phyloP scores from a whole-genome alignment of 495 filamentous ascomycete genomes.

The Hamigera avellanea region DNA sequence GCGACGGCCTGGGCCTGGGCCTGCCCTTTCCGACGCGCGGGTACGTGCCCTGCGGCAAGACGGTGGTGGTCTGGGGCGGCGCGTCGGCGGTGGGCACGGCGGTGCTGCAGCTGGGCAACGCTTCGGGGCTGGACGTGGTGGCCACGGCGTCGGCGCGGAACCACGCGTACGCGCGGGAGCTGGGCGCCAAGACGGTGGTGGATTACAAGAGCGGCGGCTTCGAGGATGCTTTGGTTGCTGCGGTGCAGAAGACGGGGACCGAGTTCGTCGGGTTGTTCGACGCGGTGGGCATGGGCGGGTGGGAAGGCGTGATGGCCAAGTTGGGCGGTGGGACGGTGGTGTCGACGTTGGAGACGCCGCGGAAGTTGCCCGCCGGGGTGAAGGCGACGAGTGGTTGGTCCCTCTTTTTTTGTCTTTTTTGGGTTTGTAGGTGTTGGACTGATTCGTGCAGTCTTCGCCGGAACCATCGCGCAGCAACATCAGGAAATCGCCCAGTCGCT shows the following conservation, averaged over 20 bases:
- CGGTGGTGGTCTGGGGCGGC: constrained; percentile 3
- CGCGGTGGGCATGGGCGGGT: background rate
- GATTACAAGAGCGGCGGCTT: constrained; percentile 36
- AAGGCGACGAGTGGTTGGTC: too few relatives aligned
- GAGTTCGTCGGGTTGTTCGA: background rate
- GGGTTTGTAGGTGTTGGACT: too few relatives aligned
- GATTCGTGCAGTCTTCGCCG: background rate
- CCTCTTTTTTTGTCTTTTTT: too few relatives aligned
- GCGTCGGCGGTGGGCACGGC: background rate
- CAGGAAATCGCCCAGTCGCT: constrained; percentile 16
- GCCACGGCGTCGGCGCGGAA: constrained; percentile 36
- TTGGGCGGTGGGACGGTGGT: background rate
- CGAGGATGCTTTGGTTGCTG: constrained; percentile 6
- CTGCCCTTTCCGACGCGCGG: background rate
- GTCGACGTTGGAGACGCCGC: background rate
- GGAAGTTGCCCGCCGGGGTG: background rate
- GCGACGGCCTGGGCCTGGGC: background rate
- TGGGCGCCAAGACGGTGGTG: constrained; percentile 39
- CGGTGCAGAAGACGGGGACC: background rate
- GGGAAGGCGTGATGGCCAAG: background rate
- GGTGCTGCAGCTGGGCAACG: constrained; percentile 17
- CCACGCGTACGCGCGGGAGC: constrained; percentile 28
- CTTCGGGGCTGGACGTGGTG: constrained; percentile 41
- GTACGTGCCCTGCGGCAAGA: background rate
- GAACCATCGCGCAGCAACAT: background rate